These are phyloP conservation scores for Alternaria ethzedia DNA, from an alignment of 2,329 filamentous ascomycete species.

Conservation along the genomic window DNA sequence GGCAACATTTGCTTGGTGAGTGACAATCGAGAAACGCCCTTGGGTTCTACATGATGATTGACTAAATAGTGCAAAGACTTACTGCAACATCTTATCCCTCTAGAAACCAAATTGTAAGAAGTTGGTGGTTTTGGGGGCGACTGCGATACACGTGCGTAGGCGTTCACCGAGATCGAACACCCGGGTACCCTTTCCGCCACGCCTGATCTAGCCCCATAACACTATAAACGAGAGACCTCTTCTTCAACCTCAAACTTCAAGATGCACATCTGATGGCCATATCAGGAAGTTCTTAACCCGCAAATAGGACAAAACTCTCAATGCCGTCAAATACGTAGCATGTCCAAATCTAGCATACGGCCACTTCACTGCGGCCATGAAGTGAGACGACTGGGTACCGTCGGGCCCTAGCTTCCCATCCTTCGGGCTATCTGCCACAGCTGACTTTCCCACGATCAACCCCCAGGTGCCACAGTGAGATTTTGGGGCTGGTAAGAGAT, in stretches of 20 bases:
- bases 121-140: neutral
- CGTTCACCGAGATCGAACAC: neutral
- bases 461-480: neutral
- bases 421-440: neutral
- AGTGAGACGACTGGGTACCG: neutral
- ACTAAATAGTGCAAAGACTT: neutral
- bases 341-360: neutral
- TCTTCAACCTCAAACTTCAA: neutral
- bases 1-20: neutral
- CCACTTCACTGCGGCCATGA: neutral
- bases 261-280: neutral
- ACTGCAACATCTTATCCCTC: neutral
- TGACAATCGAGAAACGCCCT: neutral
- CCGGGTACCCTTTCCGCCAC: neutral
- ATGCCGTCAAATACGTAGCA: neutral
- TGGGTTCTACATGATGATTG: neutral
- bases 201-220: neutral
- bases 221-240: neutral
- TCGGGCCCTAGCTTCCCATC: neutral
- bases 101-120: neutral
- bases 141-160: neutral
- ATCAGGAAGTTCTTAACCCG: neutral
- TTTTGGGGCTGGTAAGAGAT: neutral
- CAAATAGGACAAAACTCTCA: neutral
- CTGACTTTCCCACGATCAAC: neutral